Evolutionary conservation across 305 asterid genomes (phyloP).

Genomic region (Fraxinus velutina): DNA sequence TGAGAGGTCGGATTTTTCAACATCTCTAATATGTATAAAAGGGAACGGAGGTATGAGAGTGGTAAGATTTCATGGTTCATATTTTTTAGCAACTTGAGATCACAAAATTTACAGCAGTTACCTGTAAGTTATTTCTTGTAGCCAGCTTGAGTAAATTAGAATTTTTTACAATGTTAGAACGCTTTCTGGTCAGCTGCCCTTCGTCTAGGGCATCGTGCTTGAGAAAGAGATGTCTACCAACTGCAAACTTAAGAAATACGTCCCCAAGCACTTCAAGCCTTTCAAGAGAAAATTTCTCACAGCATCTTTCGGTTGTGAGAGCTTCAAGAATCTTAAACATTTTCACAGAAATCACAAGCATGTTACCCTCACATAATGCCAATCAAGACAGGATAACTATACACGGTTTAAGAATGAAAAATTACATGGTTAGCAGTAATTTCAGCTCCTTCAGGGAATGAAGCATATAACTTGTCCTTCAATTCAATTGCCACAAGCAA

Average conservation of each 20-base stretch:
- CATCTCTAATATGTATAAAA: background rate
- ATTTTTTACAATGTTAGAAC: conserved; percentile 80
- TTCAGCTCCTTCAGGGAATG: conserved; percentile 82
- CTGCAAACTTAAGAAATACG: conserved; percentile 93
- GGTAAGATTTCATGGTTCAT: background rate
- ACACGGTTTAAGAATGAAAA: conserved; percentile 15
- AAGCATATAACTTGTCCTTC: conserved; percentile 58
- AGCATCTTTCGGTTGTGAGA: conserved; percentile 86
- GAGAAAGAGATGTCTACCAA: conserved; percentile 83
- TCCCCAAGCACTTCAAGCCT: conserved; percentile 99
- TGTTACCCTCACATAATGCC: background rate
- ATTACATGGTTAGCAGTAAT: conserved; percentile 67
- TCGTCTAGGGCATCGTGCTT: conserved; percentile 69
- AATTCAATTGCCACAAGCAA: conserved; percentile 81
- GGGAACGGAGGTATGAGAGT: background rate
- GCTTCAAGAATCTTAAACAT: conserved; percentile 92
- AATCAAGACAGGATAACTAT: background rate
- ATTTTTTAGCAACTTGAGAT: background rate
- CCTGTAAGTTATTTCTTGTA: conserved; percentile 69
- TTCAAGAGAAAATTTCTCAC: conserved; percentile 85
- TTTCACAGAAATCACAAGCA: conserved; percentile 29
- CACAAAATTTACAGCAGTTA: conserved; percentile 28
- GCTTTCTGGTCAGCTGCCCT: conserved; percentile 89
- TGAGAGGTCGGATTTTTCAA: background rate
- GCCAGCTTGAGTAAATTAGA: conserved; percentile 69